Conservation (phyloP, 768 basidiomycete species). For the Kondoa subrosea region DNA sequence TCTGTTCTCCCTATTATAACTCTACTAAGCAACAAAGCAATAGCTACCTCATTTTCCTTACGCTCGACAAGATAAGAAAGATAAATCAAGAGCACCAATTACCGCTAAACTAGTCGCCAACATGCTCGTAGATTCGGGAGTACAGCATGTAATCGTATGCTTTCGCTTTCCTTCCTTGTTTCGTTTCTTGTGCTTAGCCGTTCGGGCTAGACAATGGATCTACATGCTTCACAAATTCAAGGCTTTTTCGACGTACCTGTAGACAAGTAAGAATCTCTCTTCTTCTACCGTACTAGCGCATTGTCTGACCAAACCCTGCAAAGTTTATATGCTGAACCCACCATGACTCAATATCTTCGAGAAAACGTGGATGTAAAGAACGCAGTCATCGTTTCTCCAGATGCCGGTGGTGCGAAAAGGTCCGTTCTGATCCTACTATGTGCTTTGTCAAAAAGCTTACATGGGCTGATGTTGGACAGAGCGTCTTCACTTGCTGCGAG, state of each 20-base stretch:
- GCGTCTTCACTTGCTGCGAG: constrained; percentile 94
- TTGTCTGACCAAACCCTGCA: background rate
- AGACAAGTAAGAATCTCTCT: constrained; percentile 66
- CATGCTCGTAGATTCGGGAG: constrained; percentile 79
- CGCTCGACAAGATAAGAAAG: constrained; percentile 95
- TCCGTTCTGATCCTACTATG: background rate
- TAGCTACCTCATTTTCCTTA: constrained; percentile 73
- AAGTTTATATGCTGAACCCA: constrained; percentile 82
- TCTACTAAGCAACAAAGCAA: background rate
- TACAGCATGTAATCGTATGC: constrained; percentile 91
- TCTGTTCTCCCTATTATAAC: background rate
- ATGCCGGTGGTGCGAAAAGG: constrained; percentile 97
- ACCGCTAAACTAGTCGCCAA: constrained; percentile 97
- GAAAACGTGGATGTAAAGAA: constrained; percentile 67
- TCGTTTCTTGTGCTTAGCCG: background rate
- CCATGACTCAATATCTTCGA: constrained; percentile 84
- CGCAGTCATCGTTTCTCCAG: constrained; percentile 89
- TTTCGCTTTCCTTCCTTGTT: background rate
- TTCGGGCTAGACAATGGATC: constrained; percentile 69
- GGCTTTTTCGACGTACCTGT: constrained; percentile 99
- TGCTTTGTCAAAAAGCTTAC: background rate
- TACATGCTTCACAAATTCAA: constrained; percentile 97
- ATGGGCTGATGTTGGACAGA: constrained; percentile 36
- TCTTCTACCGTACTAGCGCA: background rate
- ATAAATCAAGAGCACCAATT: constrained; percentile 94